Base-by-base conservation (phyloP, 495 filamentous ascomycete species). In the Penicillium taxi region DNA sequence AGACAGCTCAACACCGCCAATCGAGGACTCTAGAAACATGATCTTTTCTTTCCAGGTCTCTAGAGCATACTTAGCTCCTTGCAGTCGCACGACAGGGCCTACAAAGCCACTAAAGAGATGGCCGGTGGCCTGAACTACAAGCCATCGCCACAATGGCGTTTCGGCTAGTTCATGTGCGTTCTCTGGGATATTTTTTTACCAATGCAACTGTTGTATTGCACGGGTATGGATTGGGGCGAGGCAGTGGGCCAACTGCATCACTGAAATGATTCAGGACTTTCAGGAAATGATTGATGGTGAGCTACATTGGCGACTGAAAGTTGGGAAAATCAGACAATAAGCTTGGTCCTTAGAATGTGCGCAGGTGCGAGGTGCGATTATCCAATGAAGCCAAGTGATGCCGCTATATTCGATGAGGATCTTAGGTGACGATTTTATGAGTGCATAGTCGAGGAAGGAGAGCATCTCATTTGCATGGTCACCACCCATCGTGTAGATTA, bases 401-500 rank as follows among this genome's bases (percentile, higher is more conserved):
- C 18, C 28, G 13, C 28, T 30, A 14, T 30, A 30, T 4, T 16
- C 28, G 9, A 30, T 14, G 13, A 30, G 18, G 1, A 30, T 30
- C 12, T 30, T 30, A 8, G 28, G 28, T 6, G 15, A 15, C 6
- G 28, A 16, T 13, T 16, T 13, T 5, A 30, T 30, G 3, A 30
- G 28, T 3, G 12, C 0, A 30, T 30, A 30, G 14, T 30, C 28
- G 12, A 30, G 28, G 6, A 30, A 30, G 9, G 28, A 16, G 5
- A 30, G 28, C 12, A 30, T 5, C 28, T 30, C 28, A 16, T 30
- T 30, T 8, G 28, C 28, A 16, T 30, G 28, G 1, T 13, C n/a
- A 8, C 28, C 28, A 15, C 28, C 28, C 9, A 30, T 30, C 28
- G 28, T 30, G 28, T 16, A 30, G 13, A 30, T 30, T 9, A 30